These are phyloP conservation scores for Pyrenophora graminea DNA, from an alignment of 2,329 filamentous ascomycete genomes.

Conservation along the genomic window DNA sequence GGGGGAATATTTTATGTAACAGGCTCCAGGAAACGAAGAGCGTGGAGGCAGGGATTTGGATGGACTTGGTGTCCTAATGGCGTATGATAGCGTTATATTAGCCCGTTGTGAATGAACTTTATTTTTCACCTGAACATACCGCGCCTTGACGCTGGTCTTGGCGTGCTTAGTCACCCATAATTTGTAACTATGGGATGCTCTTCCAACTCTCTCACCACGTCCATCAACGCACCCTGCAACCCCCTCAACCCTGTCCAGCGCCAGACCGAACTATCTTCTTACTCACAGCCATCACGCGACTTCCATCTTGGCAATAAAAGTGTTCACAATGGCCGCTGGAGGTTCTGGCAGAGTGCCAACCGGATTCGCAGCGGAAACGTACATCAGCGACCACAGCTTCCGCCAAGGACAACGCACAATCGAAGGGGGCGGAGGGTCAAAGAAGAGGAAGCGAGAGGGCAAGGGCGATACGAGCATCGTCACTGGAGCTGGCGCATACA, in stretches of 20 bases:
- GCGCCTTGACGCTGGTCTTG: slow-evolving; percentile 5
- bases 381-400: slow-evolving; percentile 89
- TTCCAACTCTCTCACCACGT: not conserved
- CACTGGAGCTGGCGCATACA: slow-evolving; percentile 84
- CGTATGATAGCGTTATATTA: slow-evolving; percentile 42
- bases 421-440: slow-evolving; percentile 63
- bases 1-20: slow-evolving; percentile 6
- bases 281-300: not conserved
- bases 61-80: slow-evolving; percentile 31
- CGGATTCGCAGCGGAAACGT: slow-evolving; percentile 84
- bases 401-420: slow-evolving; percentile 83
- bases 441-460: slow-evolving; percentile 78
- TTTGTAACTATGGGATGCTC: slow-evolving; percentile 8
- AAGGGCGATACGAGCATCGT: slow-evolving; percentile 84
- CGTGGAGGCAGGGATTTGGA: slow-evolving; percentile 1
- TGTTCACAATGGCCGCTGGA: slow-evolving; percentile 27
- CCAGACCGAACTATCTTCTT: too few relatives aligned
- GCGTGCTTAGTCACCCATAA: slow-evolving; percentile 26
- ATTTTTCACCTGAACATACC: slow-evolving; percentile 7
- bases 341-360: slow-evolving; percentile 60
- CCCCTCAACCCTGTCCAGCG: not conserved
- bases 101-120: slow-evolving; percentile 34
- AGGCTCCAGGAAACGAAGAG: not conserved
- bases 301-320: not conserved
- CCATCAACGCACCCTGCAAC: not conserved